Conservation (phyloP, 768 basidiomycete genomes). For the Calvatia gigantea region DNA sequence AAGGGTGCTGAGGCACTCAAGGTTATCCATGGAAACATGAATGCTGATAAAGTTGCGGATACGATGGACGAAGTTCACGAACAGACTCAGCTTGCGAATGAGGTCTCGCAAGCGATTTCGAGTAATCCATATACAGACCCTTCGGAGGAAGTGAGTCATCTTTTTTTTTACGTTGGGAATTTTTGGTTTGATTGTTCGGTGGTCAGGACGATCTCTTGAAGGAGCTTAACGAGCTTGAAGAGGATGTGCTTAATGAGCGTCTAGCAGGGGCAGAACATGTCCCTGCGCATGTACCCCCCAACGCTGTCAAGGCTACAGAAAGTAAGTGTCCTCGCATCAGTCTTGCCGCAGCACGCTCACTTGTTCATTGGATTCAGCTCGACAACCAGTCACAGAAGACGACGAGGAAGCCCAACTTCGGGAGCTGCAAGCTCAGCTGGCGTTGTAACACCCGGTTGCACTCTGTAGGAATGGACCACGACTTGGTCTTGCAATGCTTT, state of each 20-base stretch:
- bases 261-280: conserved; percentile 86
- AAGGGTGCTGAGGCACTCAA: conserved; percentile 87
- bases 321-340: conserved; percentile 38
- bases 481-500: conserved; percentile 12
- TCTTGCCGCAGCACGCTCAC: background rate
- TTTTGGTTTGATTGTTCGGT: conserved; percentile 9
- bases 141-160: conserved; percentile 65
- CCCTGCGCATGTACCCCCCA: conserved; percentile 79
- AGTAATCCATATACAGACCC: conserved; percentile 53
- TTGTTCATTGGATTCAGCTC: background rate
- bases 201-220: conserved; percentile 70
- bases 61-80: conserved; percentile 87
- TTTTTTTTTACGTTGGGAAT: conserved; percentile 1
- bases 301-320: conserved; percentile 42
- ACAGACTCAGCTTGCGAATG: conserved; percentile 88
- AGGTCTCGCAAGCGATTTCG: conserved; percentile 87
- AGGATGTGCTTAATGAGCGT: conserved; percentile 82
- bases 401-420: conserved; percentile 90
- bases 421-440: conserved; percentile 83
- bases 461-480: background rate
- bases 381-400: conserved; percentile 56
- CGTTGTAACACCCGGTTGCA: conserved; percentile 53
- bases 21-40: conserved; percentile 89
- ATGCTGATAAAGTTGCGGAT: conserved; percentile 83
- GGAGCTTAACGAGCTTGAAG: conserved; percentile 85